Conservation (phyloP, 176 grass and related monocot genomes). For the Aegilops longissima region DNA sequence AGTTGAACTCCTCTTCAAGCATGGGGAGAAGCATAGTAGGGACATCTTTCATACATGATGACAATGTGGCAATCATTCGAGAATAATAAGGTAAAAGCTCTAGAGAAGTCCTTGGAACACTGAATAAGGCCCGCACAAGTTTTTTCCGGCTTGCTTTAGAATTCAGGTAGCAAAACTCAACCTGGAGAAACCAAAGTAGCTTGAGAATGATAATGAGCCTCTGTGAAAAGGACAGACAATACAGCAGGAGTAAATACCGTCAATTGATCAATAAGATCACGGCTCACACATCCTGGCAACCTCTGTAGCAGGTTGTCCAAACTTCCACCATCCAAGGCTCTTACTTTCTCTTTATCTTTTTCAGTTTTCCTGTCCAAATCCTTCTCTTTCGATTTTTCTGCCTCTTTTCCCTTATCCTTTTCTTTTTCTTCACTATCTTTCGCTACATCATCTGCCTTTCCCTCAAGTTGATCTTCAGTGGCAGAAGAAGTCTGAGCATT, state of each 20-base stretch:
- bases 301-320: conserved; percentile 89
- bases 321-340: conserved; percentile 70
- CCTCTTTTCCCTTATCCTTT: conserved; percentile 71
- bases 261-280: conserved; percentile 97
- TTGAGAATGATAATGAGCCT: conserved; percentile 27
- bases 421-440: conserved; percentile 74
- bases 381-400: conserved; percentile 77
- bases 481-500: conserved; percentile 46
- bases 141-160: conserved; percentile 98
- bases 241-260: conserved; percentile 51
- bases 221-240: conserved; percentile 8
- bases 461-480: conserved; percentile 57
- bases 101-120: conserved; percentile 88
- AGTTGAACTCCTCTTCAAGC: conserved; percentile 98
- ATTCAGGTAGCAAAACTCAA: conserved; percentile 99
- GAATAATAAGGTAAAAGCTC: conserved; percentile 98
- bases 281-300: conserved; percentile 90
- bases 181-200: conserved; percentile 51
- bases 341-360: conserved; percentile 90
- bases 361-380: conserved; percentile 84
- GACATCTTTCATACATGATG: conserved; percentile 95
- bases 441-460: conserved; percentile 60
- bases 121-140: conserved; percentile 79
- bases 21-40: conserved; percentile 79
- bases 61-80: conserved; percentile 83